Conservation (phyloP, 176 grass and related monocot genomes). For the maize (Zea mays) region DNA sequence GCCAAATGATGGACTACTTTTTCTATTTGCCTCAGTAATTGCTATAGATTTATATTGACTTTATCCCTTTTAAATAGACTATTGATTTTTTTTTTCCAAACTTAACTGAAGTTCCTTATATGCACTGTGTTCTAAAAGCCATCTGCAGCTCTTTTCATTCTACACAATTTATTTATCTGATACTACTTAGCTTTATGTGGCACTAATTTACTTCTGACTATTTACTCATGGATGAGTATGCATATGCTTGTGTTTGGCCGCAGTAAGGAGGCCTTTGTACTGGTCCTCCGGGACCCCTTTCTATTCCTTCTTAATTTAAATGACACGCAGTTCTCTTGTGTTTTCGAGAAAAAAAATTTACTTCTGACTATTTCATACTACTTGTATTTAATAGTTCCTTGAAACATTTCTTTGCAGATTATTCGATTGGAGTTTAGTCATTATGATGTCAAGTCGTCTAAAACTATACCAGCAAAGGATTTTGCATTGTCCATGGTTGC, state of each 20-base stretch:
- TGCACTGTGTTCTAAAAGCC: background rate
- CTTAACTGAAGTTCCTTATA: constrained; percentile 3
- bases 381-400: no score
- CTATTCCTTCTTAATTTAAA: no score
- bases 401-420: constrained; percentile 42
- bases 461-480: constrained; percentile 76
- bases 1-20: background rate
- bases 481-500: constrained; percentile 89
- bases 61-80: background rate
- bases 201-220: background rate
- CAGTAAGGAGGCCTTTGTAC: no score
- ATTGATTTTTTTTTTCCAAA: background rate
- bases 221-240: background rate
- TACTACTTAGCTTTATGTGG: background rate
- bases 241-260: no score
- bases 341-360: no score
- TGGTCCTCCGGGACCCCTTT: no score
- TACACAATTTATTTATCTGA: background rate
- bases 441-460: constrained; percentile 77
- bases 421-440: constrained; percentile 84
- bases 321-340: no score
- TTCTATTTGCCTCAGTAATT: background rate
- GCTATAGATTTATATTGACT: constrained; percentile 3
- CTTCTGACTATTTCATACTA: no score
- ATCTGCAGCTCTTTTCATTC: background rate